A percentile compares a stretch with the other conserved stretches of the same genome.
phyloP scores from a whole-genome alignment of 1,139 yeast species.

The Scheffersomyces titani region DNA sequence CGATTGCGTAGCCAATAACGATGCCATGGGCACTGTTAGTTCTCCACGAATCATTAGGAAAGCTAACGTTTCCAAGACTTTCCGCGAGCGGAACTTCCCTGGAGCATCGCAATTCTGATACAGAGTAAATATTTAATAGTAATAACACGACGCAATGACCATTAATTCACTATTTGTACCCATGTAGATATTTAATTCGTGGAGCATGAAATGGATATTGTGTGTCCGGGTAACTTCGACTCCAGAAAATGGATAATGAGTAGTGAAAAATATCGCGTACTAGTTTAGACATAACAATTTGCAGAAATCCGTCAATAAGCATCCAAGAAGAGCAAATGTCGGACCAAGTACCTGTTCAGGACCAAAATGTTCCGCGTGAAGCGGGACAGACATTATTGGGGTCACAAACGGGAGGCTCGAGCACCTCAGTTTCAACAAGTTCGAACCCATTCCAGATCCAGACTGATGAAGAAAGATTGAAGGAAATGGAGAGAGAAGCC shows the following conservation, averaged over 20 bases:
- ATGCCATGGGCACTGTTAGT: constrained; percentile 3
- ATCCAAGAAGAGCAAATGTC: constrained; percentile 3
- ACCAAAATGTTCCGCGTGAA: constrained; percentile 2
- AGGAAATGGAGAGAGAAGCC: constrained; percentile 32
- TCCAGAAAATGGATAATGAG: neutral
- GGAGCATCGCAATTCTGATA: constrained; percentile 5
- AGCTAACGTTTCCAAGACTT: constrained; percentile 20
- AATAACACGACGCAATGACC: neutral
- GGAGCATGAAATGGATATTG: neutral
- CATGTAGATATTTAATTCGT: neutral
- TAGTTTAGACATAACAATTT: neutral
- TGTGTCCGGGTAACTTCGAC: neutral
- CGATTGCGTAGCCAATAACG: neutral
- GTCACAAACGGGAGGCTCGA: neutral
- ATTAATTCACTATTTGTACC: neutral
- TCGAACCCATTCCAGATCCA: neutral
- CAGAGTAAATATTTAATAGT: neutral
- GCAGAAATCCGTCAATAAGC: neutral
- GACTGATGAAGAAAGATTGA: constrained; percentile 12
- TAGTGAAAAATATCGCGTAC: neutral
- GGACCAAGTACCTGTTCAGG: constrained; percentile 8
- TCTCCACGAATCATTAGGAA: constrained; percentile 27
- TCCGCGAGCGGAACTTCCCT: constrained; percentile 41
- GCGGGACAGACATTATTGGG: neutral
- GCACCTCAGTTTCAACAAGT: neutral